Conservation (phyloP, 75 land plant genomes). For the Picea glauca region DNA sequence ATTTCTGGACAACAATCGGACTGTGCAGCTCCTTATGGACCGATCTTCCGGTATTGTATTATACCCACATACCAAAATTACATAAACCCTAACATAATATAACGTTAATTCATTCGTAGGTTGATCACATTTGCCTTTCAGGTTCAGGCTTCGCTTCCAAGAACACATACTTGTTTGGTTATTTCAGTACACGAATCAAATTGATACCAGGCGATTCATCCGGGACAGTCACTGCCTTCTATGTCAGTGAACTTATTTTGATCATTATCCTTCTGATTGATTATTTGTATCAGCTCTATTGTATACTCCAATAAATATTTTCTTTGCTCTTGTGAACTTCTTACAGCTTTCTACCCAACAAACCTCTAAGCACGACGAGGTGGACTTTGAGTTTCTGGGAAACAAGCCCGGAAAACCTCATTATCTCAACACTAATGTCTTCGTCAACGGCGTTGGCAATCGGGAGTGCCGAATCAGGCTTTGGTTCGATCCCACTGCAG, state of each 20-base stretch:
- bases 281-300: no score
- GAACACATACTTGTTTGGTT: constrained; percentile 55
- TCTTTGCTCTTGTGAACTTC: no score
- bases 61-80: no score
- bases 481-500: constrained; percentile 22
- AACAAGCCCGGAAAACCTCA: constrained; percentile 17
- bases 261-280: neutral
- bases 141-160: constrained; percentile 67
- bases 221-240: constrained; percentile 54
- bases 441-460: constrained; percentile 12
- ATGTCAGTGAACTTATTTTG: constrained; percentile 19
- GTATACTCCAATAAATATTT: no score
- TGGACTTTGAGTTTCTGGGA: constrained; percentile 30
- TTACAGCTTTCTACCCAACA: no score
- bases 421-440: constrained; percentile 16
- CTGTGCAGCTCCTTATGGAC: no score
- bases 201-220: constrained; percentile 58
- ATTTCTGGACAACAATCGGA: no score
- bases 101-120: no score
- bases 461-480: constrained; percentile 14
- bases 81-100: no score
- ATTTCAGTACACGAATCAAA: constrained; percentile 64
- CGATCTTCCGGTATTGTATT: no score
- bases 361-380: constrained; percentile 17
- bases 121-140: neutral